Base-by-base conservation (phyloP, 2,329 filamentous ascomycete species). In the Bipolaris bicolor region DNA sequence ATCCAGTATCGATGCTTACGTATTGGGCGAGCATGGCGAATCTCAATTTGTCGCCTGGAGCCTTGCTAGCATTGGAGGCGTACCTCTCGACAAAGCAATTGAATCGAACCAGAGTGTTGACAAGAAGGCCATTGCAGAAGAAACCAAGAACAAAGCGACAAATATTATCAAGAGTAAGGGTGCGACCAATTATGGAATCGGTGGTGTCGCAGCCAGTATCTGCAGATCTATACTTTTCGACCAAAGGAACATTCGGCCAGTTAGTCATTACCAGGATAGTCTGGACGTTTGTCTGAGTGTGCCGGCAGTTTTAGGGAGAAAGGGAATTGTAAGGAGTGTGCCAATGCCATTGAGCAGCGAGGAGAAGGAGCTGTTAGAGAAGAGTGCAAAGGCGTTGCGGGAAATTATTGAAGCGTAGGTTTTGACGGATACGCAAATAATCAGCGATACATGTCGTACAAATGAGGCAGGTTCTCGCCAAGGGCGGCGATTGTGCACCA, bases 121-220 rank as follows among this genome's bases (percentile, higher is more conserved):
- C 3, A 57, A 51, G 3, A n/a, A 50, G 0, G 46, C n/a, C 1
- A 58, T 67, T 34, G 61, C 59, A 0, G 51, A 64, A 0, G 62
- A 63, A 7, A 62, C 58, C 3, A 65, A 57, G 34, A 63, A 62
- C 2, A 68, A 67, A 41, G 65, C 65, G 0, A 49, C 57, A 0
- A 52, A 15, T 15, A 65, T 68, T 4, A 67, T 65, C 6, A 52
- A 63, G 15, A 65, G 59, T 46, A 68, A 68, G 24, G 65, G 65
- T 6, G 61, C 61, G 0, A 68, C 65, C 0, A 67, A 68, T 22
- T 67, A 63, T 20, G 65, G 65, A 0, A 68, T 68, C 20, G 65
- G 65, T 0, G 65, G 61, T 4, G 65, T 68, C 1, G 59, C 55
- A 1, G 64, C 64, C 3, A 61, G 58, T 50, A 50, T 68, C 2